A percentile compares a stretch with the other conserved stretches of the same genome.
Conservation (phyloP, 2,329 filamentous ascomycete genomes). For the Pseudogymnoascus destructans region DNA sequence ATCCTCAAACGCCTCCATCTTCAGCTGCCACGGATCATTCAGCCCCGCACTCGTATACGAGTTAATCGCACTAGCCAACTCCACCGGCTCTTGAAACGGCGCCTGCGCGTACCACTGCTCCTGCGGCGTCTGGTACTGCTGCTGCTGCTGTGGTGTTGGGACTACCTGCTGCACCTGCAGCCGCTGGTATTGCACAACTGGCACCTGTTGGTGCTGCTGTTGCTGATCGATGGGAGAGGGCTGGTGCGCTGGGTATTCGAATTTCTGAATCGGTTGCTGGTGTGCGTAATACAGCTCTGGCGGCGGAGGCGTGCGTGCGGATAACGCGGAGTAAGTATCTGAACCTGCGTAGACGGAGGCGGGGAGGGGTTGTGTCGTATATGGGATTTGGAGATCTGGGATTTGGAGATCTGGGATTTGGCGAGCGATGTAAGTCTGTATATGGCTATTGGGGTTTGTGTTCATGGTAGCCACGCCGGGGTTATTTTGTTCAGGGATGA, state of each 20-base stretch:
- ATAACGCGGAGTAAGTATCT: slow-evolving; percentile 42
- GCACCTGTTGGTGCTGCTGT: slow-evolving; percentile 19
- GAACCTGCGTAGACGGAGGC: slow-evolving; percentile 46
- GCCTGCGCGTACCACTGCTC: slow-evolving; percentile 40
- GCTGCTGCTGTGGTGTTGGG: slow-evolving; percentile 28
- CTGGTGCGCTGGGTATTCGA: slow-evolving; percentile 28
- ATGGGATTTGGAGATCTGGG: slow-evolving; percentile 35
- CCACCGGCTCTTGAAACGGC: slow-evolving; percentile 44
- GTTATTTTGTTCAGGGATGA: slow-evolving; percentile 48
- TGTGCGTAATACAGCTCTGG: slow-evolving; percentile 46
- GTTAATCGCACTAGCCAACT: slow-evolving; percentile 41
- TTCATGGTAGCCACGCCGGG: slow-evolving; percentile 50
- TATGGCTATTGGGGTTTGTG: slow-evolving; percentile 33
- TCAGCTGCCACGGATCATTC: slow-evolving; percentile 40
- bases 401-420: slow-evolving; percentile 36
- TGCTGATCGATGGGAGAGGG: slow-evolving; percentile 33
- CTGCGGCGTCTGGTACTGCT: slow-evolving; percentile 30
- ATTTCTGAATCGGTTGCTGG: slow-evolving; percentile 34
- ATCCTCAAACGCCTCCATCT: slow-evolving; percentile 43
- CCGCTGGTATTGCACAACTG: slow-evolving; percentile 29
- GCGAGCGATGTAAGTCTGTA: slow-evolving; percentile 32
- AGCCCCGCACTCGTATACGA: slow-evolving; percentile 37
- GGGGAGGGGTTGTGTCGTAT: slow-evolving; percentile 38
- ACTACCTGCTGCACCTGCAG: slow-evolving; percentile 6
- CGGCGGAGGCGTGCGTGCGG: slow-evolving; percentile 39